These are phyloP conservation scores for Aspergillus nomiae DNA, from an alignment of 2,329 filamentous ascomycete genomes.

Conservation along the genomic window DNA sequence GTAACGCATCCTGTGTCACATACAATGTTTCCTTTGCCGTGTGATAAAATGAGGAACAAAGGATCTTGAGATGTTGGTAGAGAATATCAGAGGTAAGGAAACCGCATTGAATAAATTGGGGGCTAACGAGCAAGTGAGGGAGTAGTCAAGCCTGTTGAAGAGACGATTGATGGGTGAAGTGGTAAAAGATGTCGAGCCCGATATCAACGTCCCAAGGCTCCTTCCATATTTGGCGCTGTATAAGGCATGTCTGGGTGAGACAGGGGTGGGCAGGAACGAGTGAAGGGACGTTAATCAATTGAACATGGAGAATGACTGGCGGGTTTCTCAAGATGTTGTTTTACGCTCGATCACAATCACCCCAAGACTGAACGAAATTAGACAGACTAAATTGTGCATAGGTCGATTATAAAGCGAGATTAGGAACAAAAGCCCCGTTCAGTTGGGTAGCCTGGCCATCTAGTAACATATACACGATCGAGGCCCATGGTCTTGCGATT, in stretches of 20 bases:
- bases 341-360: neutral
- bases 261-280: neutral
- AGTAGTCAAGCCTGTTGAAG: conserved; percentile 5
- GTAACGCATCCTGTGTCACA: conserved; percentile 68
- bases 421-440: conserved; percentile 6
- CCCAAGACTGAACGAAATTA: neutral
- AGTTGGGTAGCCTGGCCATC: neutral
- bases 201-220: neutral
- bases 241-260: neutral
- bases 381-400: neutral
- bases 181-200: neutral
- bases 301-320: neutral
- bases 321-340: neutral
- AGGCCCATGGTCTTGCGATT: neutral
- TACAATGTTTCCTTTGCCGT: conserved; percentile 27
- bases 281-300: neutral
- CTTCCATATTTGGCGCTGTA: conserved; percentile 1
- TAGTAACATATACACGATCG: conserved; percentile 7
- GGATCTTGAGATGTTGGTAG: conserved; percentile 16
- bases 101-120: conserved; percentile 4
- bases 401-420: neutral
- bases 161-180: conserved; percentile 2
- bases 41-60: conserved; percentile 35
- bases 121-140: conserved; percentile 7
- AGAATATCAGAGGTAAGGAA: conserved; percentile 23